phyloP scores from a whole-genome alignment of 1,139 yeast genomes.

The Hyphopichia burtonii region DNA sequence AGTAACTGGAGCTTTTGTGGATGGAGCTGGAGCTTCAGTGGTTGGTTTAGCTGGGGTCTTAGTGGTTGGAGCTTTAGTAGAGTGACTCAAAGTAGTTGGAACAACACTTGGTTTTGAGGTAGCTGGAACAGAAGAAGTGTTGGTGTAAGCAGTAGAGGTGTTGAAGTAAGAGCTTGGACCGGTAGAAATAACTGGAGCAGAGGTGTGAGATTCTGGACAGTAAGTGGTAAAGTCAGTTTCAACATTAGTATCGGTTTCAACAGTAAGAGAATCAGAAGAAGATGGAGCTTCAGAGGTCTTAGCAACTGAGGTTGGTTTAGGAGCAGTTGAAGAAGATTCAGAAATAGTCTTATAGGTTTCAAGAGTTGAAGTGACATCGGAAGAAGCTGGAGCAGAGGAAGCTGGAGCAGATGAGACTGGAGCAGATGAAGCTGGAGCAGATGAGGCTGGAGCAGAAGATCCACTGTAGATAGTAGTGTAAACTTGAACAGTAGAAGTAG shows the following conservation, averaged over 20 bases:
- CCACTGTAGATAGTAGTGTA: neutral
- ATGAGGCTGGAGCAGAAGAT: neutral
- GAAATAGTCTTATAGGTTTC: neutral
- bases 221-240: conserved; percentile 33
- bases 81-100: conserved; percentile 1
- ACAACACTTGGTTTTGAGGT: neutral
- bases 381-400: neutral
- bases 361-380: neutral
- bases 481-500: neutral
- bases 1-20: conserved; percentile 12
- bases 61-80: conserved; percentile 1
- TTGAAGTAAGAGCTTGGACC: conserved; percentile 1
- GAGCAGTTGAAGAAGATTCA: neutral
- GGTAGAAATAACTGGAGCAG: neutral
- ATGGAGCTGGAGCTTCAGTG: neutral
- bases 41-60: conserved; percentile 1
- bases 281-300: neutral
- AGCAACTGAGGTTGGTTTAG: neutral
- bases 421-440: conserved; percentile 1
- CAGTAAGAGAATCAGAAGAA: conserved; percentile 7
- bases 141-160: neutral
- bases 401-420: neutral
- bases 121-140: neutral
- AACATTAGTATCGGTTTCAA: conserved; percentile 21
- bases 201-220: conserved; percentile 20